phyloP scores from a whole-genome alignment of 306 rosid species.

The Fragaria ananassa region DNA sequence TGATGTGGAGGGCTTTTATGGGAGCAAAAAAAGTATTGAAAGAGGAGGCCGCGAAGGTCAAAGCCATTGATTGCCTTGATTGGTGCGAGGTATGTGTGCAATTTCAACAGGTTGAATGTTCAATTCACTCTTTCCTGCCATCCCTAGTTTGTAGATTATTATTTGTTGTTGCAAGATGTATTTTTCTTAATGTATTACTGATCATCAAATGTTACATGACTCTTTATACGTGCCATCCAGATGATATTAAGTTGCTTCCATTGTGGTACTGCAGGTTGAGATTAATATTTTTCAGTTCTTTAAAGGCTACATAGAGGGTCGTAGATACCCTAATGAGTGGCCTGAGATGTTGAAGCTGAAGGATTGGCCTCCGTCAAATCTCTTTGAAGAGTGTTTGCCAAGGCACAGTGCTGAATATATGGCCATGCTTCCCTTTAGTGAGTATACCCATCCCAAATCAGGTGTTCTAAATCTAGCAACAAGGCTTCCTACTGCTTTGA shows the following conservation, averaged over 20 bases:
- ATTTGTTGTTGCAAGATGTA: neutral
- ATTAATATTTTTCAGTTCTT: conserved; percentile 50
- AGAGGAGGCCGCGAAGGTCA: conserved; percentile 41
- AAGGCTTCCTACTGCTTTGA: conserved; percentile 51
- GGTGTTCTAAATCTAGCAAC: conserved; percentile 63
- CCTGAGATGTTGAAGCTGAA: conserved; percentile 66
- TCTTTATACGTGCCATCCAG: neutral
- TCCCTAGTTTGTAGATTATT: neutral
- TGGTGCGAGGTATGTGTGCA: conserved; percentile 46
- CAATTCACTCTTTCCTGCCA: conserved; percentile 1
- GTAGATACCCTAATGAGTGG: conserved; percentile 53
- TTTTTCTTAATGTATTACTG: neutral
- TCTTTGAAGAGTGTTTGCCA: conserved; percentile 62
- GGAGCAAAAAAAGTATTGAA: conserved; percentile 40
- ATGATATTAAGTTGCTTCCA: conserved; percentile 1
- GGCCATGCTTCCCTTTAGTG: conserved; percentile 60
- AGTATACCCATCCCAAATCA: conserved; percentile 59
- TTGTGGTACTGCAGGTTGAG: conserved; percentile 46
- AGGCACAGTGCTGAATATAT: conserved; percentile 59
- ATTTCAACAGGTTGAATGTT: conserved; percentile 20
- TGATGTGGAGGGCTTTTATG: conserved; percentile 66
- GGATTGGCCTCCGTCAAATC: conserved; percentile 70
- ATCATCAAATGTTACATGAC: neutral
- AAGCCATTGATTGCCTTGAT: conserved; percentile 57
- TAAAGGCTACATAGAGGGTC: conserved; percentile 62